Evolutionary conservation across 1,284 basidiomycete species (phyloP).

Genomic region (Ceratobasidium sp.): DNA sequence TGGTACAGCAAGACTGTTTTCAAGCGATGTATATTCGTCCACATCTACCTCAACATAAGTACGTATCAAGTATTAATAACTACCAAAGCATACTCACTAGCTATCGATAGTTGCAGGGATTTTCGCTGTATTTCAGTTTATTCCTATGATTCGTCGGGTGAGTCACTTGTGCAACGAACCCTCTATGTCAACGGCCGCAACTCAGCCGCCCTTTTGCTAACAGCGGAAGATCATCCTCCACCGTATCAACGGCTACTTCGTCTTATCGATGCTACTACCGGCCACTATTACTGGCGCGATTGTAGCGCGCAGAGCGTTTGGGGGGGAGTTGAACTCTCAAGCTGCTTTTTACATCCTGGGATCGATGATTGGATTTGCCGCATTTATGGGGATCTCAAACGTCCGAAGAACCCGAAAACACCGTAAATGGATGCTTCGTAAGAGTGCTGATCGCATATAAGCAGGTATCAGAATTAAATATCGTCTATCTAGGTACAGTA

Average conservation of each 20-base stretch:
- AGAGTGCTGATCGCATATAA: conserved; percentile 1
- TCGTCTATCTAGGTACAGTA: conserved; percentile 36
- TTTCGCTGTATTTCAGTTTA: conserved; percentile 49
- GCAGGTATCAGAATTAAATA: background rate
- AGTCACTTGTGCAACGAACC: background rate
- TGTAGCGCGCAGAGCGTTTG: conserved; percentile 47
- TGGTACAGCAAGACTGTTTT: conserved; percentile 47
- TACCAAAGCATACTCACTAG: background rate
- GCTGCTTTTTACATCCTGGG: conserved; percentile 39
- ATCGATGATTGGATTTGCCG: conserved; percentile 44
- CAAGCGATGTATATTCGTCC: conserved; percentile 48
- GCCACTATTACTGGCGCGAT: conserved; percentile 42
- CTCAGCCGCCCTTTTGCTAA: background rate
- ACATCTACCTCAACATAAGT: conserved; percentile 48
- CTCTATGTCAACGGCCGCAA: background rate
- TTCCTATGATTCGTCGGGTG: conserved; percentile 49
- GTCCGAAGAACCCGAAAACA: conserved; percentile 46
- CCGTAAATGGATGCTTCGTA: conserved; percentile 49
- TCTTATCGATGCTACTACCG: conserved; percentile 33
- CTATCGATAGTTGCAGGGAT: conserved; percentile 41
- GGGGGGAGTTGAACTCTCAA: conserved; percentile 42
- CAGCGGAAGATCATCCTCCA: conserved; percentile 49
- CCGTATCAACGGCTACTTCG: conserved; percentile 47
- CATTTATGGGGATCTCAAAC: conserved; percentile 38
- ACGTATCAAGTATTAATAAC: background rate